Base-by-base conservation (phyloP, 2,329 filamentous ascomycete genomes). In the Arthroderma sp. region DNA sequence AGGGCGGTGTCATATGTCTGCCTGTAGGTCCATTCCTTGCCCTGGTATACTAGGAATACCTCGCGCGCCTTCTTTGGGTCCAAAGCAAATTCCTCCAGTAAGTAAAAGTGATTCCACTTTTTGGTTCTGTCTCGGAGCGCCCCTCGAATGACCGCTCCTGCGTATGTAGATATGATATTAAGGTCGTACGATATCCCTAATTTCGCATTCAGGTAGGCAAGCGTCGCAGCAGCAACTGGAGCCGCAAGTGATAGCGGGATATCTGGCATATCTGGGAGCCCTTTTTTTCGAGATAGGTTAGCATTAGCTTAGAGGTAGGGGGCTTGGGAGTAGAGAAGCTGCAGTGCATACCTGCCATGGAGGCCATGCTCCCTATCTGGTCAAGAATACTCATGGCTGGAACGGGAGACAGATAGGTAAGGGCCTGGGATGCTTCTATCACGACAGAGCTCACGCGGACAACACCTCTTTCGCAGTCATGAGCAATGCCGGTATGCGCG, bases 201-300 rank as follows among this genome's bases (percentile, higher is more conserved):
- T 68, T 81, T 83, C 43, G 86, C 89, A 67, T 93, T 88, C 63
- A 91, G 70, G 69, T 94, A 95, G 33, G 87, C 86, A n/a, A 86
- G 74, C 2, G 79, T 78, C 3, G 86, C 85, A 31, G 79, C 78
- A 47, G 81, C 79, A 15, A 84, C 84, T 17, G 86, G 82, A 28
- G 79, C 74, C 5, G 81, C 76, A 41, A 75, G 59, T 47, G 69
- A 63, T 44, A 74, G 62, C 6, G 47, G 47, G 2, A 51, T 9
- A 19, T 51, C 25, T 13, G 47, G 47, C n/a, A 51, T 13, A 2
- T 51, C 47, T n/a, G 47, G 28, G 2, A 51, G 25, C 2, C 47
- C 47, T 51, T 17, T 31, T 31, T 8, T 17, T 3, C 19, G 33
- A 21, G 33, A 51, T 7, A 31, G 19, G 17, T 33, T 19, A 31